These are phyloP conservation scores for Russula olivacea DNA, from an alignment of 768 basidiomycete species.

Conservation along the genomic window DNA sequence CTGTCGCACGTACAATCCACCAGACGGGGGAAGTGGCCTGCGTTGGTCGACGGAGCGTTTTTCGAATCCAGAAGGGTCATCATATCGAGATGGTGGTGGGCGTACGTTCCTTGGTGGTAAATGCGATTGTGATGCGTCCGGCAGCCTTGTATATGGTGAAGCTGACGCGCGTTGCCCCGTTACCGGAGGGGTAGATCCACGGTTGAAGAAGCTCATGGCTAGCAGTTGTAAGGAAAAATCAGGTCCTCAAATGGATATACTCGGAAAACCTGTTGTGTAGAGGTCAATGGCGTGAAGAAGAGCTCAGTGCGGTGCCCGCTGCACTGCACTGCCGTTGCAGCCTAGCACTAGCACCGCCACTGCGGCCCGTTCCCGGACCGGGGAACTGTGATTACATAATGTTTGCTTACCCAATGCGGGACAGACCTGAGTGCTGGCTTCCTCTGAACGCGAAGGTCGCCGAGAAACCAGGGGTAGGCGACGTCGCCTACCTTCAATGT, in stretches of 20 bases:
- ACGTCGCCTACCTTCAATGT: slow-evolving; percentile 1
- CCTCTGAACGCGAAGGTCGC: no score
- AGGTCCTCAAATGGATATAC: neutral
- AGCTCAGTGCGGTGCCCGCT: no score
- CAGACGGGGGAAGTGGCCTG: slow-evolving; percentile 23
- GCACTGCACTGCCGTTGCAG: no score
- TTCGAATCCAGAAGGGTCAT: slow-evolving; percentile 31
- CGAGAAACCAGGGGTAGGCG: no score
- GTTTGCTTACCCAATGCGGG: no score
- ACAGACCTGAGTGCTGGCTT: no score
- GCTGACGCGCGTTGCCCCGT: slow-evolving; percentile 10
- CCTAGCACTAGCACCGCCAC: no score
- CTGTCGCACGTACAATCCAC: slow-evolving; percentile 25
- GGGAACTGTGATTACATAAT: no score
- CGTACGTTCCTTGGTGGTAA: slow-evolving; percentile 23
- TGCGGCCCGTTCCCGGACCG: no score
- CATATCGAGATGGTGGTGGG: slow-evolving; percentile 27
- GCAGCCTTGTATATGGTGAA: slow-evolving; percentile 23
- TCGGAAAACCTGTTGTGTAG: no score
- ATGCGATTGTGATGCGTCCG: slow-evolving; percentile 19
- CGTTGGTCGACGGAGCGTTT: slow-evolving; percentile 28
- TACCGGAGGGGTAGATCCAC: slow-evolving; percentile 5
- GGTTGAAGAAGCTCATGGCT: slow-evolving; percentile 23
- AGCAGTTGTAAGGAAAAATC: neutral
- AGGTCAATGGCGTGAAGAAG: no score